Evolutionary conservation across 768 basidiomycete species (phyloP), one percentile per base, ranked within the genome.

Genomic region (Suillus subluteus): DNA sequence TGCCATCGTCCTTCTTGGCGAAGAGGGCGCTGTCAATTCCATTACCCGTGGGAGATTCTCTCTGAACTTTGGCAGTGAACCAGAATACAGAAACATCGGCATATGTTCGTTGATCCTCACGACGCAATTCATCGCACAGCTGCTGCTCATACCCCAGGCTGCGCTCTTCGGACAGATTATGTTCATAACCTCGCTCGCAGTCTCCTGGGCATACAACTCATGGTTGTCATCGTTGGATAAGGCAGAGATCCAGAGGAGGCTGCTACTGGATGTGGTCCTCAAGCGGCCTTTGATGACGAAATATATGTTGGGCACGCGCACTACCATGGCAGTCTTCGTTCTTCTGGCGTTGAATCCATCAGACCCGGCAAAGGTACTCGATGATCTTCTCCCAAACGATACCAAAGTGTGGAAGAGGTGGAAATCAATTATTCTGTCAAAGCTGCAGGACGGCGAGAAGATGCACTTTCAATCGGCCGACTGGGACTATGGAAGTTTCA

Each of bases 171-270:
- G 79, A 15, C 79, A 80, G 66, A 70, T 77, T 65, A 70, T 80
- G 73, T 81, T 80, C 58, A 70, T 80, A 46, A 0, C 63, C 13
- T 74, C 79, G 0, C 76, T 80, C 8, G 74, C 65, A 16, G 73
- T 78, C 40, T 80, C 80, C 16, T 80, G 78, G 78, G 26, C 68
- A 4, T 80, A 81, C 61, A 80, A 79, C 54, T 74, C 73, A 12
- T 79, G 73, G 70, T 62, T 81, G 1, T 75, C 79, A 3, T 78
- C 76, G 9, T 69, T 83, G 78, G 80, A 84, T 58, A 77, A 68
- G 63, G 76, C 75, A 16, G 70, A 68, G 50, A 68, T 73, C 11
- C 73, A 81, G 65, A 70, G 66, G 32, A 61, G 70, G 26, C 65
- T 79, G 13, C 23, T 78, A 6, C 21, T 78, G 13, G 32, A 70